A percentile compares a stretch with the other conserved stretches of the same genome.
phyloP scores from a whole-genome alignment of 2,329 filamentous ascomycete species.

The Pseudogymnoascus pannorum region DNA sequence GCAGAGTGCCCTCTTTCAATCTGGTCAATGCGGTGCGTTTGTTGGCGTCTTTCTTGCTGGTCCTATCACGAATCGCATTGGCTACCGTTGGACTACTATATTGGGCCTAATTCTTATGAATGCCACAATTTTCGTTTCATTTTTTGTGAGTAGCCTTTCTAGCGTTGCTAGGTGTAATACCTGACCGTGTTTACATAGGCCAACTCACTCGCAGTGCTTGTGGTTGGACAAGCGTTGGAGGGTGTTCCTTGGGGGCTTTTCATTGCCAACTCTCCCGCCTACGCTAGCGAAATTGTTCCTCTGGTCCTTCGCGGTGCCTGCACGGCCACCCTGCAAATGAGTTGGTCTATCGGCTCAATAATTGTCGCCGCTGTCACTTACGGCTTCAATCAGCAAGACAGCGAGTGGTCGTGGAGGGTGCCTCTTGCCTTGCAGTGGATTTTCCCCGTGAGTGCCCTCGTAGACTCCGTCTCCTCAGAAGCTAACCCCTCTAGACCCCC shows the following conservation, averaged over 20 bases:
- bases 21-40: conserved; percentile 49
- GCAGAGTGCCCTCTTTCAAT: conserved; percentile 48
- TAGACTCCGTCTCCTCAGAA: neutral
- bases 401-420: conserved; percentile 34
- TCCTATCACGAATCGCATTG: conserved; percentile 47
- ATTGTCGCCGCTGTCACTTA: conserved; percentile 50
- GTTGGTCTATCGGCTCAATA: conserved; percentile 54
- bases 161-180: neutral
- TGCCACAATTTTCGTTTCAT: conserved; percentile 52
- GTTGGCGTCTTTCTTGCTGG: conserved; percentile 51
- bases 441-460: conserved; percentile 34
- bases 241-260: conserved; percentile 57
- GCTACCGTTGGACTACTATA: conserved; percentile 51
- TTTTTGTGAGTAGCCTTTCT: conserved; percentile 37
- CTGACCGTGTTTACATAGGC: conserved; percentile 26
- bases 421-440: conserved; percentile 53
- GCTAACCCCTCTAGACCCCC: conserved; percentile 33
- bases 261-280: conserved; percentile 55
- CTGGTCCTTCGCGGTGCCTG: conserved; percentile 47
- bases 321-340: conserved; percentile 57
- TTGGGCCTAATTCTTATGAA: conserved; percentile 46
- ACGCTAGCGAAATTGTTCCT: conserved; percentile 53
- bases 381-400: conserved; percentile 36
- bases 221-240: conserved; percentile 48
- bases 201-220: conserved; percentile 31